Conservation (phyloP, 768 basidiomycete genomes). For the Strobilomyces dryophilus region DNA sequence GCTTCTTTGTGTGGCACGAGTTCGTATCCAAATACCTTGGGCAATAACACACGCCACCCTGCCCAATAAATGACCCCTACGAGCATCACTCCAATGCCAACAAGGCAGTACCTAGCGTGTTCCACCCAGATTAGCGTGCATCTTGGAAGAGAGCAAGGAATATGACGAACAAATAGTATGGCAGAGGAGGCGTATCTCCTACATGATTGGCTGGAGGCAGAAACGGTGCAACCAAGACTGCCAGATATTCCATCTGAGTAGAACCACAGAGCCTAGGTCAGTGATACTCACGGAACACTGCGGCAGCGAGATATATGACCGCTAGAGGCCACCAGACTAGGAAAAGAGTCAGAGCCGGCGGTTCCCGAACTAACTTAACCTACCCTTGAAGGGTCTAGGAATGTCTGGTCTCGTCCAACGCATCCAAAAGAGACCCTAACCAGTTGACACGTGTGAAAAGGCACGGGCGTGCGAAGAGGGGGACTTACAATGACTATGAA, state of each 20-base stretch:
- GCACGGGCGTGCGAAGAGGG: not conserved
- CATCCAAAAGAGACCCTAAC: constrained; percentile 52
- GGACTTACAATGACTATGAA: constrained; percentile 51
- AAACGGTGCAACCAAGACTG: constrained; percentile 57
- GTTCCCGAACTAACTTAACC: not conserved
- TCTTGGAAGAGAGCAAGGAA: not conserved
- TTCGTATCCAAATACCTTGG: constrained; percentile 45
- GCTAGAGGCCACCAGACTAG: constrained; percentile 55
- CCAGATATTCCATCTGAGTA: not conserved
- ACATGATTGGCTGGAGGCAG: constrained; percentile 48
- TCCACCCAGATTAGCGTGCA: constrained; percentile 24
- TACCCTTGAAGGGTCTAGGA: constrained; percentile 51
- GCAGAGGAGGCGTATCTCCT: constrained; percentile 57
- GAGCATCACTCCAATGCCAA: constrained; percentile 47
- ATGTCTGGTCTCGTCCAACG: constrained; percentile 46
- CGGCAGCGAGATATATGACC: constrained; percentile 49
- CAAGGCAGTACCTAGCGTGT: constrained; percentile 43
- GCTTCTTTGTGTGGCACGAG: constrained; percentile 44
- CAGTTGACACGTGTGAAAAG: not conserved
- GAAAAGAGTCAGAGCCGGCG: constrained; percentile 1
- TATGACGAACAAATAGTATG: constrained; percentile 46
- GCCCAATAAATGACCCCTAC: constrained; percentile 31
- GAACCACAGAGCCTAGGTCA: constrained; percentile 3
- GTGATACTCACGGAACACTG: constrained; percentile 43
- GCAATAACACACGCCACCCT: constrained; percentile 33